Percentiles rank a stretch among this genome's conserved stretches.
Conservation (phyloP, 2,329 filamentous ascomycete genomes). For the Phyllosticta citrichinensis region DNA sequence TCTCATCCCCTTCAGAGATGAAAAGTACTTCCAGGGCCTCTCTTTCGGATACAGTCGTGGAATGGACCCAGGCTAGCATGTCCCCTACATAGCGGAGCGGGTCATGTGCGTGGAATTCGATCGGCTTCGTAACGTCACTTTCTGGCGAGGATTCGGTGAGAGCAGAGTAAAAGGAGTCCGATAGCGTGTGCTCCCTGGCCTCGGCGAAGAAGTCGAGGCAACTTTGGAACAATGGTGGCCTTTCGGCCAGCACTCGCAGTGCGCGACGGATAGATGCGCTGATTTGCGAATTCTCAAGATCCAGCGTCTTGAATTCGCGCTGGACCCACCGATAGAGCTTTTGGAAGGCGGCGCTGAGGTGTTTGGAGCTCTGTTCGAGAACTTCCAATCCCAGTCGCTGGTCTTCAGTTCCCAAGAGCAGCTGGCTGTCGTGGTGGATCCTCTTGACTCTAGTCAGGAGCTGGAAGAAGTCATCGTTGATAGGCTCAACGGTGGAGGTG, state of each 20-base stretch:
- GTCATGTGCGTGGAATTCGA: slow-evolving; percentile 88
- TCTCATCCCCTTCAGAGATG: slow-evolving; percentile 79
- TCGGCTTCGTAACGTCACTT: slow-evolving; percentile 59
- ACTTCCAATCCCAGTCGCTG: slow-evolving; percentile 81
- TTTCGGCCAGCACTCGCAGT: slow-evolving; percentile 76
- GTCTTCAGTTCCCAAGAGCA: slow-evolving; percentile 80
- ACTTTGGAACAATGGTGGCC: slow-evolving; percentile 82
- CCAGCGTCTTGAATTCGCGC: slow-evolving; percentile 81
- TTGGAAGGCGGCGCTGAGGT: slow-evolving; percentile 82
- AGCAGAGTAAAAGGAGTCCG: slow-evolving; percentile 80
- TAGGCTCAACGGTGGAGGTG: slow-evolving; percentile 68
- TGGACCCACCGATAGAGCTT: slow-evolving; percentile 96
- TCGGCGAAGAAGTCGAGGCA: slow-evolving; percentile 91
- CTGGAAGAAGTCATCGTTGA: slow-evolving; percentile 77
- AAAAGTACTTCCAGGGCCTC: slow-evolving; percentile 90
- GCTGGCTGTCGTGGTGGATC: slow-evolving; percentile 79
- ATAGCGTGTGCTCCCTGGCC: slow-evolving; percentile 74
- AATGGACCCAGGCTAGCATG: slow-evolving; percentile 96
- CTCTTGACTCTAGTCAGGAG: slow-evolving; percentile 70
- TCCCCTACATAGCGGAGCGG: slow-evolving; percentile 86
- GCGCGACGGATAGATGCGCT: slow-evolving; percentile 74
- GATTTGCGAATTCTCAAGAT: slow-evolving; percentile 90
- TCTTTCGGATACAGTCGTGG: slow-evolving; percentile 82
- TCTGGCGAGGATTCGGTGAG: slow-evolving; percentile 65
- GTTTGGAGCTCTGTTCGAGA: slow-evolving; percentile 81